Evolutionary conservation across 495 filamentous ascomycete genomes (phyloP).

Genomic region (Trichoderma virens): DNA sequence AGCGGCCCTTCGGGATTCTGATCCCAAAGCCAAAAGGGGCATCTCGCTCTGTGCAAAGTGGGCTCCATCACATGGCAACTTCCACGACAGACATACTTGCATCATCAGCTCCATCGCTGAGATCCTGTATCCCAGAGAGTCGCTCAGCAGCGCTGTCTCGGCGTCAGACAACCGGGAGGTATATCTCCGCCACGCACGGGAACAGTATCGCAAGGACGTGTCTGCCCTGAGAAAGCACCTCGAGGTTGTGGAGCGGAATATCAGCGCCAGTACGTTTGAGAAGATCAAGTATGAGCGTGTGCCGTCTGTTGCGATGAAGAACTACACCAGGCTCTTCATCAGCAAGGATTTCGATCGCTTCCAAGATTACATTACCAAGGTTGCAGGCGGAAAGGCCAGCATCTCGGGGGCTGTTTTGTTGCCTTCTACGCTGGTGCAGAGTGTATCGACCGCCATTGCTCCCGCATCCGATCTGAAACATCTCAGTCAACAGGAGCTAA

Average conservation of each 20-base stretch:
- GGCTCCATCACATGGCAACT: slow-evolving; percentile 34
- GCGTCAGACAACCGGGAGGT: slow-evolving; percentile 21
- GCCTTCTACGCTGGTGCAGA: slow-evolving; percentile 29
- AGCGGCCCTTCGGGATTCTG: slow-evolving; percentile 22
- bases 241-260: slow-evolving; percentile 37
- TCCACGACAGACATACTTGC: slow-evolving; percentile 44
- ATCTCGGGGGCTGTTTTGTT: slow-evolving; percentile 40
- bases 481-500: not conserved
- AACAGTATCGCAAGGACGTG: slow-evolving; percentile 32
- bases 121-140: slow-evolving; percentile 26
- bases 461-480: not conserved
- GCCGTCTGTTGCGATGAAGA: slow-evolving; percentile 41
- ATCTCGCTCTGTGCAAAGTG: slow-evolving; percentile 45
- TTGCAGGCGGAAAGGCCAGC: slow-evolving; percentile 23
- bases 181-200: slow-evolving; percentile 39
- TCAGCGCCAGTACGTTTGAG: slow-evolving; percentile 27
- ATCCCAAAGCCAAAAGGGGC: slow-evolving; percentile 22
- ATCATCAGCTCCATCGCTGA: slow-evolving; percentile 42
- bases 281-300: slow-evolving; percentile 41
- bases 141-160: slow-evolving; percentile 16
- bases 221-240: slow-evolving; percentile 36
- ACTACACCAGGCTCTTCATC: slow-evolving; percentile 33
- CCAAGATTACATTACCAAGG: slow-evolving; percentile 29
- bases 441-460: not conserved
- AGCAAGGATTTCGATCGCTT: slow-evolving; percentile 36